Conservation (phyloP, 768 basidiomycete genomes). For the Boletus rex-veris region DNA sequence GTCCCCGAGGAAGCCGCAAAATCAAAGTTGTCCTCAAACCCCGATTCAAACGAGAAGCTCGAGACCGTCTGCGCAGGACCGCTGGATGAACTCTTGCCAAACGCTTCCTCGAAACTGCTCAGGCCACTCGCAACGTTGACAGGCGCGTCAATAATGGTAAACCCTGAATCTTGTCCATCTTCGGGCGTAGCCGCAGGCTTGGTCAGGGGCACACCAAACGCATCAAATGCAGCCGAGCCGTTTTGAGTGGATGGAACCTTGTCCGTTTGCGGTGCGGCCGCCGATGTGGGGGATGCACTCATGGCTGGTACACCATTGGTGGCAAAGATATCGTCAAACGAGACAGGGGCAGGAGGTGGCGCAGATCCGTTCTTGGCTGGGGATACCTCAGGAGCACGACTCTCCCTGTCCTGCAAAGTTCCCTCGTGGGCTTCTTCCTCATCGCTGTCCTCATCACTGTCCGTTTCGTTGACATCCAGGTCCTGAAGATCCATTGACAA, state of each 20-base stretch:
- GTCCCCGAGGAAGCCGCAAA: constrained; percentile 42
- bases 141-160: constrained; percentile 18
- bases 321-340: constrained; percentile 57
- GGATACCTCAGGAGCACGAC: constrained; percentile 15
- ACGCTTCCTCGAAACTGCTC: constrained; percentile 73
- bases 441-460: constrained; percentile 51
- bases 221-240: constrained; percentile 30
- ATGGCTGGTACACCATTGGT: constrained; percentile 18
- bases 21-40: constrained; percentile 66
- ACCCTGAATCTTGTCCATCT: constrained; percentile 17
- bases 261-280: constrained; percentile 16
- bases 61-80: constrained; percentile 32
- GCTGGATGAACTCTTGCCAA: constrained; percentile 50
- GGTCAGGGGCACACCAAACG: constrained; percentile 37
- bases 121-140: constrained; percentile 27
- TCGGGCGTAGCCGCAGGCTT: constrained; percentile 18
- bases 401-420: constrained; percentile 17
- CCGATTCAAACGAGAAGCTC: constrained; percentile 62
- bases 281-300: constrained; percentile 17
- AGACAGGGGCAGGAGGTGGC: constrained; percentile 13
- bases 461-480: constrained; percentile 54
- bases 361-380: constrained; percentile 11
- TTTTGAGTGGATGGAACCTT: constrained; percentile 15
- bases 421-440: constrained; percentile 36
- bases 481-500: constrained; percentile 53